These are phyloP conservation scores for Polyporus arcularius DNA, from an alignment of 768 basidiomycete genomes.

Conservation along the genomic window DNA sequence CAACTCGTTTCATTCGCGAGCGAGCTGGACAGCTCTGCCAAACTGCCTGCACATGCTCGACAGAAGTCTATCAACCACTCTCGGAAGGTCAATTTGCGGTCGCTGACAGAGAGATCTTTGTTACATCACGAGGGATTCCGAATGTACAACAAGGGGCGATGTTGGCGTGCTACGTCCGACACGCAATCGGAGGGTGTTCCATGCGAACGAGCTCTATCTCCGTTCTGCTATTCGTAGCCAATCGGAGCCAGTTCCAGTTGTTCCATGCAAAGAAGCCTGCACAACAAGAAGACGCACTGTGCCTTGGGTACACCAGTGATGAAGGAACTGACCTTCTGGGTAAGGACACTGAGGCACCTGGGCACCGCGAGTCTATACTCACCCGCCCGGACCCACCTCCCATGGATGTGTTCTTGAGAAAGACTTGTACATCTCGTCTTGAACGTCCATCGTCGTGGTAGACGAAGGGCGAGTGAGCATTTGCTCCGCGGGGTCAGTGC, in stretches of 20 bases:
- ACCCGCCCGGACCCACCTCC: too few relatives aligned
- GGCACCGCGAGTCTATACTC: too few relatives aligned
- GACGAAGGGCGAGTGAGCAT: too few relatives aligned
- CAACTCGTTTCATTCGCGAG: neutral
- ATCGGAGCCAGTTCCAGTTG: too few relatives aligned
- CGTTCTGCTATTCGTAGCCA: neutral
- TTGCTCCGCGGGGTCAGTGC: too few relatives aligned
- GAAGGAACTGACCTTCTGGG: too few relatives aligned
- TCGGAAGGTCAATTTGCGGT: neutral
- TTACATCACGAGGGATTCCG: neutral
- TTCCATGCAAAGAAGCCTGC: neutral
- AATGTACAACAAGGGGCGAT: neutral
- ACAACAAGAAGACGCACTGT: neutral
- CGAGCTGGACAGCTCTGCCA: neutral
- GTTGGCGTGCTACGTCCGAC: neutral
- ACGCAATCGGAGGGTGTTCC: neutral
- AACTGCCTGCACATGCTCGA: neutral
- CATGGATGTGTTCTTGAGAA: too few relatives aligned
- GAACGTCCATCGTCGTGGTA: too few relatives aligned
- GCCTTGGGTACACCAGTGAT: neutral
- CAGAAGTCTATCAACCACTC: neutral
- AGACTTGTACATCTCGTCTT: too few relatives aligned
- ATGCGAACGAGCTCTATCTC: neutral
- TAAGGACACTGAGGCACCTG: too few relatives aligned
- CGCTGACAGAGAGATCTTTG: neutral